Percentiles rank a stretch among this genome's conserved stretches.
Evolutionary conservation across 2,329 filamentous ascomycete species (phyloP).

Genomic region (Xenosphaeropsis pyriputrescens): DNA sequence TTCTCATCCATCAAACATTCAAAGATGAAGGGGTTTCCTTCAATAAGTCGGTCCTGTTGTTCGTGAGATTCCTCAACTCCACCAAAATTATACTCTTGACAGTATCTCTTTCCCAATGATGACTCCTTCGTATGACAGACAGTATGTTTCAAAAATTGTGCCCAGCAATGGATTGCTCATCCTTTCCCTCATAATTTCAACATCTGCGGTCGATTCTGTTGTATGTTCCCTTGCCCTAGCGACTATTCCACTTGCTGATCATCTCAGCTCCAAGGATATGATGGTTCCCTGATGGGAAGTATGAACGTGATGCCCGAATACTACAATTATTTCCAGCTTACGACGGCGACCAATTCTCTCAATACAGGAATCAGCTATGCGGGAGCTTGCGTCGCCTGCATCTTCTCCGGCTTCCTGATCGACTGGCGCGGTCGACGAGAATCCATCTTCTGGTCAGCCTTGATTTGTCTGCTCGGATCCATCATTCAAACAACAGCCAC

Average conservation of each 20-base stretch:
- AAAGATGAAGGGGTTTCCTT: too few relatives aligned
- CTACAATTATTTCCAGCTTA: slow-evolving; percentile 18
- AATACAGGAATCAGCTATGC: slow-evolving; percentile 12
- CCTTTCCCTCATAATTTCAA: slow-evolving; percentile 3
- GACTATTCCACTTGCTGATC: background rate
- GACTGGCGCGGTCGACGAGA: slow-evolving; percentile 3
- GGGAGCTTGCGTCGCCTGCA: slow-evolving; percentile 56
- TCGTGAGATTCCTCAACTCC: too few relatives aligned
- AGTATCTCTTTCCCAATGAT: background rate
- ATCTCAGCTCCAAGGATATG: slow-evolving; percentile 12
- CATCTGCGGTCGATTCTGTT: slow-evolving; percentile 5
- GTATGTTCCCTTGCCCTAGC: slow-evolving; percentile 1
- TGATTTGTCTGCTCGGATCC: slow-evolving; percentile 10
- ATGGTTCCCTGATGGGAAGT: slow-evolving; percentile 19
- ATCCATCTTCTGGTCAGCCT: slow-evolving; percentile 2
- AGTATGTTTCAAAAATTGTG: slow-evolving; percentile 5
- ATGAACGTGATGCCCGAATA: slow-evolving; percentile 21
- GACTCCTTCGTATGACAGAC: slow-evolving; percentile 1
- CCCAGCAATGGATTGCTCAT: slow-evolving; percentile 3
- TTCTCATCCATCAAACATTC: too few relatives aligned
- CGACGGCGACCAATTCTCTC: slow-evolving; percentile 17
- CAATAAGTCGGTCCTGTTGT: too few relatives aligned
- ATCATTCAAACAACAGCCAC: slow-evolving; percentile 14
- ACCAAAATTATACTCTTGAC: too few relatives aligned
- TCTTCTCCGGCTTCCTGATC: slow-evolving; percentile 28